Evolutionary conservation across 2,329 filamentous ascomycete species (phyloP).

Genomic region (Ceratocystis destructans): DNA sequence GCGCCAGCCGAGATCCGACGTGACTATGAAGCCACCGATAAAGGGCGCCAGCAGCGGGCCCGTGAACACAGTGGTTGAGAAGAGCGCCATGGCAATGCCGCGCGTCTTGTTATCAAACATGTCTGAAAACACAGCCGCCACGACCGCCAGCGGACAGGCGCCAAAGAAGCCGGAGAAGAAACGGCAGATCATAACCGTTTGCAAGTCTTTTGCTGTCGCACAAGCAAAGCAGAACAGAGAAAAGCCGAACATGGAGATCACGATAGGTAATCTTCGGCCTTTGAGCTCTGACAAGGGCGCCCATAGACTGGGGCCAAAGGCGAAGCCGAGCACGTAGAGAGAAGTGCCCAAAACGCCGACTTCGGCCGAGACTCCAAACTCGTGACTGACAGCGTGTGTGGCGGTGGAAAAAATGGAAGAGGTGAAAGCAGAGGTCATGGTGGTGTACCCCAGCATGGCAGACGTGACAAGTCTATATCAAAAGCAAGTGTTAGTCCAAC

Average conservation of each 20-base stretch:
- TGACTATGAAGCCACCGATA: slow-evolving; percentile 52
- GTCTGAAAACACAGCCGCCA: slow-evolving; percentile 58
- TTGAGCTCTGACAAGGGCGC: slow-evolving; percentile 60
- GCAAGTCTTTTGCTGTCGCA: slow-evolving; percentile 52
- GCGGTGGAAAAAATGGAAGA: slow-evolving; percentile 63
- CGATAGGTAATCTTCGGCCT: slow-evolving; percentile 49
- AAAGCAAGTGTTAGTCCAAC: background rate
- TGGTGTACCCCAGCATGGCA: slow-evolving; percentile 58
- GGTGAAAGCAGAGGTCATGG: slow-evolving; percentile 56
- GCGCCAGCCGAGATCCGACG: slow-evolving; percentile 51
- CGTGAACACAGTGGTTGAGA: slow-evolving; percentile 43
- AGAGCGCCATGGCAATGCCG: slow-evolving; percentile 35
- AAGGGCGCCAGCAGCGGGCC: slow-evolving; percentile 55
- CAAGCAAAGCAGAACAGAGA: slow-evolving; percentile 53
- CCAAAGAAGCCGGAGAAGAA: slow-evolving; percentile 65
- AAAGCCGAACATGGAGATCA: slow-evolving; percentile 53
- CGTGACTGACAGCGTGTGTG: slow-evolving; percentile 39
- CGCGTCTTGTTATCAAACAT: slow-evolving; percentile 53
- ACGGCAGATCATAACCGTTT: slow-evolving; percentile 55
- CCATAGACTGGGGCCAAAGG: slow-evolving; percentile 57
- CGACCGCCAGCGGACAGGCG: slow-evolving; percentile 53
- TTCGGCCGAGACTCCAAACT: slow-evolving; percentile 48
- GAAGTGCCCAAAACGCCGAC: slow-evolving; percentile 53
- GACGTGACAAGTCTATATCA: slow-evolving; percentile 45
- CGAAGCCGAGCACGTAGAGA: slow-evolving; percentile 58